Evolutionary conservation across 495 filamentous ascomycete genomes (phyloP).

Genomic region (Neurospora sp.): DNA sequence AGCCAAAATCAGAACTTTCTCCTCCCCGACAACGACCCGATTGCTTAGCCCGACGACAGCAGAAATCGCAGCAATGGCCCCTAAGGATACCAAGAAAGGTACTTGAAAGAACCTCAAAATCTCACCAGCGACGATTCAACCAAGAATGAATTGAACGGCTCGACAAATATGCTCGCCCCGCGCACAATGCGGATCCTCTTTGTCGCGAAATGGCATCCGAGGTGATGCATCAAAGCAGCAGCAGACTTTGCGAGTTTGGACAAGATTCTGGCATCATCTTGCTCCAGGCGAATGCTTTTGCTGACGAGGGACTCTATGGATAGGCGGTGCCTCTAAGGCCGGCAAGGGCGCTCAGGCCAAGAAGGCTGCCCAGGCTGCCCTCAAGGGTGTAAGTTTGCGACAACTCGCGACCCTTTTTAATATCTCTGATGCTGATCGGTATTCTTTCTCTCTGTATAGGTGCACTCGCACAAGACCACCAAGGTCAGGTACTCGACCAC

Average conservation of each 20-base stretch:
- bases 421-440: conserved; percentile 1
- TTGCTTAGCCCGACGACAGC: conserved; percentile 28
- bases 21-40: conserved; percentile 13
- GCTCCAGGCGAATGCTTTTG: conserved; percentile 30
- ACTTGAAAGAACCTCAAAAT: conserved; percentile 20
- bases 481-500: conserved; percentile 88
- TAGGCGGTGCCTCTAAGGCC: conserved; percentile 49
- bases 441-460: conserved; percentile 30
- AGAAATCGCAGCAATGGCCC: conserved; percentile 57
- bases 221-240: conserved; percentile 43
- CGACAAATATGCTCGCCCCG: conserved; percentile 21
- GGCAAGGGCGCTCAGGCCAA: conserved; percentile 67
- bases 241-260: conserved; percentile 52
- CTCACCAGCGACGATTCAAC: neutral
- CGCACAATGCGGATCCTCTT: conserved; percentile 24
- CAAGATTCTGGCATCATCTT: conserved; percentile 18
- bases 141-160: conserved; percentile 9
- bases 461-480: conserved; percentile 72
- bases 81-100: conserved; percentile 65
- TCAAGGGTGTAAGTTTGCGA: conserved; percentile 65
- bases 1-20: conserved; percentile 1
- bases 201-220: conserved; percentile 10
- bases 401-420: neutral
- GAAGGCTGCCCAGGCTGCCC: conserved; percentile 85
- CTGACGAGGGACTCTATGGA: conserved; percentile 18